Base-by-base conservation (phyloP, 2,329 filamentous ascomycete genomes). In the Penicillium sp. region DNA sequence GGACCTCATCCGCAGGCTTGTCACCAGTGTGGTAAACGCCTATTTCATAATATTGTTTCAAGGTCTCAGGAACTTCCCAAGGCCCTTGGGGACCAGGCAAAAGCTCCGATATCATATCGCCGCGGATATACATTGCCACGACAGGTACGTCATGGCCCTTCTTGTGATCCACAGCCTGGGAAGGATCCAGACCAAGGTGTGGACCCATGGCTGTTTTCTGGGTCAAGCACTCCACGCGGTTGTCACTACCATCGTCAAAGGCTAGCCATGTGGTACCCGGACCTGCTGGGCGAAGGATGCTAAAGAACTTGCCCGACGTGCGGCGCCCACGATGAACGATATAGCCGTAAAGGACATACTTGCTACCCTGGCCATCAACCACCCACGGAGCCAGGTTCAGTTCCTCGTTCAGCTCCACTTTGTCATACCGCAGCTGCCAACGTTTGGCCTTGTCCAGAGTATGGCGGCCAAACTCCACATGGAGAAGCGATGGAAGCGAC, bases 271-370 rank as follows among this genome's bases (percentile, higher is more conserved):
- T 81, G 9, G 79, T 77, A 10, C 78, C 79, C 6, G 80, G 80
- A 2, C 84, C 84, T 44, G 78, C 77, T 1, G 85, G 85, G 31
- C 85, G 79, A 48, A 88, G 70, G 35, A 86, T 81, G n/a, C 82
- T 80, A 63, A 84, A 83, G 72, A 86, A 87, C 38, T 82, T 78
- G 48, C 81, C 81, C 6, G 83, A 86, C 21, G 81, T 81, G 17
- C 86, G 79, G 43, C 79, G 79, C 27, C 83, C 84, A 59, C 81
- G 81, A 65, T 88, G 85, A 3, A 85, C 82, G 33, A 86, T 74
- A 61, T 86, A 83, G 3, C 83, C 83, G 61, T 84, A 87, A 0
- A 88, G 77, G 1, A 79, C 81, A 65, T 86, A 88, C 12, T 75
- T 68, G 13, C 73, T 74, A 9, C 68, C 75, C 27, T 75, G 66